Base-by-base conservation (phyloP, 2,329 filamentous ascomycete genomes). In the Onygena corvina region DNA sequence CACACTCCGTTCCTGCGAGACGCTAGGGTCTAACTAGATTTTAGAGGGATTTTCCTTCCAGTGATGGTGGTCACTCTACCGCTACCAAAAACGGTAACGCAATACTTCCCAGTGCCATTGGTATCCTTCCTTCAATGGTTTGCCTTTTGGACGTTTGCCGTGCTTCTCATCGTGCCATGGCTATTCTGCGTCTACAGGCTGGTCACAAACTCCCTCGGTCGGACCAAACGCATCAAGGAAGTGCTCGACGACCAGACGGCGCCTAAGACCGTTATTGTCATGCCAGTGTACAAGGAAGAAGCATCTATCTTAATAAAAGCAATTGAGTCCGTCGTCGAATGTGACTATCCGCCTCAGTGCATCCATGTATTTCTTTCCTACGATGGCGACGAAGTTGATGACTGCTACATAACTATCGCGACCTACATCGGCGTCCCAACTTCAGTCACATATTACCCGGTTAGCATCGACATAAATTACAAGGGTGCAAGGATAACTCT, bases 321-420 rank as follows among this genome's bases (percentile, higher is more conserved):
- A 3, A 76, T 95, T 58, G 82, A 95, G 67, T 95, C 90, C 0
- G 82, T 96, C 29, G 87, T 94, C 47, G 84, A 90, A 58, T 93
- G 87, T 67, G 90, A 95, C 59, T 96, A 96, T 56, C 90, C 92
- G 1, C 79, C 87, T 3, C 83, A 85, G 1, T 95, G 90, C 65
- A 83, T 95, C 51, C 92, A 96, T 64, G 82, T 95, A 25, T 96
- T 96, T 66, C 75, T 96, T 2, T 95, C 89, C 0, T 96, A 95
- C 60, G 92, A 96, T 59, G 90, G 89, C 48, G 86, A 89, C 56
- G 76, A 86, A 54, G 84, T 93, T 56, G 86, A 94, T 58, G 87
- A 94, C 60, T 71, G 94, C 0, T 96, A 93, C 62, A 75, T 94
- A 40, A 86, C 83, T 61, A 92, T 89, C 0, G 83, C 94, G 48